These are phyloP conservation scores for Ogataea nitratoaversa DNA, from an alignment of 805 yeast species.

Conservation along the genomic window DNA sequence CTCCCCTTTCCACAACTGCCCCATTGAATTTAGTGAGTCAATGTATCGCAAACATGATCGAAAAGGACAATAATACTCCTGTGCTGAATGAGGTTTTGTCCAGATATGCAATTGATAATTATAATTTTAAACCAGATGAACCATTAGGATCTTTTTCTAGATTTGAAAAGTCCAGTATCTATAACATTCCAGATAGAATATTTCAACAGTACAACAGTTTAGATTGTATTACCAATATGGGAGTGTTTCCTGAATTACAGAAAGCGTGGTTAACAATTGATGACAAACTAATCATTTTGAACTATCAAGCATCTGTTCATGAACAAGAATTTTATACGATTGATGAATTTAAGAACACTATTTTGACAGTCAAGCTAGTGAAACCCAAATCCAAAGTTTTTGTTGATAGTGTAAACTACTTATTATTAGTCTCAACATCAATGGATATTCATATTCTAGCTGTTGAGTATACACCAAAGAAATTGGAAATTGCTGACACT, in stretches of 20 bases:
- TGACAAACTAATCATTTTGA: slow-evolving; percentile 81
- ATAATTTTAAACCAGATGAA: slow-evolving; percentile 44
- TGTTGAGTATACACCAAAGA: slow-evolving; percentile 48
- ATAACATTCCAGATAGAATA: slow-evolving; percentile 76
- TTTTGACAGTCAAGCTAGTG: slow-evolving; percentile 71
- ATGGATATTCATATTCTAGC: slow-evolving; percentile 75
- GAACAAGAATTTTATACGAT: slow-evolving; percentile 69
- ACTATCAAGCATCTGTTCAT: slow-evolving; percentile 43
- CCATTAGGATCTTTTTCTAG: slow-evolving; percentile 59
- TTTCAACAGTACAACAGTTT: slow-evolving; percentile 67
- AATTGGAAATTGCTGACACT: slow-evolving; percentile 73
- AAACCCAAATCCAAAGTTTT: slow-evolving; percentile 80
- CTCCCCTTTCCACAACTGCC: slow-evolving; percentile 47
- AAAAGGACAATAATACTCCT: slow-evolving; percentile 54
- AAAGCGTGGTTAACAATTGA: slow-evolving; percentile 86
- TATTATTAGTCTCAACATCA: slow-evolving; percentile 77
- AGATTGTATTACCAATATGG: slow-evolving; percentile 70
- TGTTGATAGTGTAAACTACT: slow-evolving; percentile 66
- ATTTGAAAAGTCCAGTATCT: slow-evolving; percentile 64
- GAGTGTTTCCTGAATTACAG: slow-evolving; percentile 73
- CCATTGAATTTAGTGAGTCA: slow-evolving; percentile 59
- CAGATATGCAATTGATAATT: slow-evolving; percentile 64
- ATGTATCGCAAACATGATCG: slow-evolving; percentile 55
- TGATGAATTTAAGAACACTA: slow-evolving; percentile 76
- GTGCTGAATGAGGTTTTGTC: slow-evolving; percentile 52